Evolutionary conservation across 2,329 filamentous ascomycete genomes (phyloP), one percentile per base, ranked within the genome.

Genomic region (Sporothrix euskadiensis): DNA sequence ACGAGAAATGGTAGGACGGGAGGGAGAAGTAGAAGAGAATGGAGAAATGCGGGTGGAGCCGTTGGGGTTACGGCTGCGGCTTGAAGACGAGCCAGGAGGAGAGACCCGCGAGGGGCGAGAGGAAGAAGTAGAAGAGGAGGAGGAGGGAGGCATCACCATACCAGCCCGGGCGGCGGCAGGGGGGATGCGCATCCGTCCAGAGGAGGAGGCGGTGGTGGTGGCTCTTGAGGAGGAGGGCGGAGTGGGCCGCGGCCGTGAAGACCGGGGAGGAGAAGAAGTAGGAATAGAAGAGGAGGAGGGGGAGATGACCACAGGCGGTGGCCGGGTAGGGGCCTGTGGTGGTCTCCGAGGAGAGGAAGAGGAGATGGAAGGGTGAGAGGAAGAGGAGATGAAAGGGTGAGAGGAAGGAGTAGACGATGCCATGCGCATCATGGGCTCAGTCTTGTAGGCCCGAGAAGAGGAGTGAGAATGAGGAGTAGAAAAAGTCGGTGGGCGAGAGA

Each of bases 351-450:
- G 2, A 14, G 52, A 12, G 26, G 52, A 10, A 30, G 22, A 26
- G 5, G 22, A 26, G 16, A 19, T 8, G 14, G 22, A 16, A 54
- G 52, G 52, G 26, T 26, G 2, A 14, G 52, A 26, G 26, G 52
- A 10, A 30, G 22, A 26, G 5, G 22, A 26, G 16, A 19, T 8
- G 14, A 22, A 16, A 54, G 52, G 52, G 14, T 22, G 52, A 39
- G 39, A 66, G 30, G 61, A 26, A 66, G 61, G 8, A 30, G 52
- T 12, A 56, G 52, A 22, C 2, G 19, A n/a, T 22, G 52, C 3
- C 61, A 66, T 66, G 1, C 61, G 61, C 61, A 66, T 66, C 61
- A 66, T 66, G 12, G 61, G 61, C 39, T 66, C 61, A 4, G 39
- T 39, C 12, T 66, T 30, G 39, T 66, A 66, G 39, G 61, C 39